Conservation (phyloP, 306 rosid genomes). For the Acacia confusa region DNA sequence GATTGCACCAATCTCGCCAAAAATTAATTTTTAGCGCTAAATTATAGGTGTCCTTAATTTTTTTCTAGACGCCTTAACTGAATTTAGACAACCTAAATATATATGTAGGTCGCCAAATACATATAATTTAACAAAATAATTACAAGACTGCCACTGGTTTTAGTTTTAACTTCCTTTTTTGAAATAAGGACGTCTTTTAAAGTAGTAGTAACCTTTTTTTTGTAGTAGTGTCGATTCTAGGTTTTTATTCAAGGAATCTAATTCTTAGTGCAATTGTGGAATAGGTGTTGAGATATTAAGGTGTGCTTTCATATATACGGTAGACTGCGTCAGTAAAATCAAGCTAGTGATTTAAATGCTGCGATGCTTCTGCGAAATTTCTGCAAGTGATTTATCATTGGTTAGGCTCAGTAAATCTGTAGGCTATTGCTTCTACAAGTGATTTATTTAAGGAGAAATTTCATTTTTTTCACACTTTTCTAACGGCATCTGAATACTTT, state of each 20-base stretch:
- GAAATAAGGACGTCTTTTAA: too few relatives aligned
- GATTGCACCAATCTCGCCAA: too few relatives aligned
- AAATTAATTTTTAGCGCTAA: too few relatives aligned
- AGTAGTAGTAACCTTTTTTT: too few relatives aligned
- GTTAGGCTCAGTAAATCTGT: not conserved
- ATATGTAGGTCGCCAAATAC: too few relatives aligned
- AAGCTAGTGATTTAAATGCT: constrained; percentile 17
- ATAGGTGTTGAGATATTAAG: constrained; percentile 10
- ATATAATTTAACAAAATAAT: too few relatives aligned
- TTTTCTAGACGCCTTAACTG: too few relatives aligned
- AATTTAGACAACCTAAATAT: too few relatives aligned
- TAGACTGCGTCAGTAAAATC: not conserved
- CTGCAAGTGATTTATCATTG: not conserved
- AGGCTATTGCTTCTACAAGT: not conserved
- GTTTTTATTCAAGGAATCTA: not conserved
- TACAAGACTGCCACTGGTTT: too few relatives aligned
- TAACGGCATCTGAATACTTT: not conserved
- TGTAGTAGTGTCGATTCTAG: too few relatives aligned
- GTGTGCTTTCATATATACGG: not conserved
- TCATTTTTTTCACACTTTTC: not conserved
- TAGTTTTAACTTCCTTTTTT: too few relatives aligned
- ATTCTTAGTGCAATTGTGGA: not conserved
- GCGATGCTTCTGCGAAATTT: not conserved
- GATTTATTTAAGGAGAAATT: constrained; percentile 5
- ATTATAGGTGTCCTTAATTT: too few relatives aligned